phyloP scores from a whole-genome alignment of 2,329 filamentous ascomycete genomes.

The Pseudophaeomoniella oleicola region DNA sequence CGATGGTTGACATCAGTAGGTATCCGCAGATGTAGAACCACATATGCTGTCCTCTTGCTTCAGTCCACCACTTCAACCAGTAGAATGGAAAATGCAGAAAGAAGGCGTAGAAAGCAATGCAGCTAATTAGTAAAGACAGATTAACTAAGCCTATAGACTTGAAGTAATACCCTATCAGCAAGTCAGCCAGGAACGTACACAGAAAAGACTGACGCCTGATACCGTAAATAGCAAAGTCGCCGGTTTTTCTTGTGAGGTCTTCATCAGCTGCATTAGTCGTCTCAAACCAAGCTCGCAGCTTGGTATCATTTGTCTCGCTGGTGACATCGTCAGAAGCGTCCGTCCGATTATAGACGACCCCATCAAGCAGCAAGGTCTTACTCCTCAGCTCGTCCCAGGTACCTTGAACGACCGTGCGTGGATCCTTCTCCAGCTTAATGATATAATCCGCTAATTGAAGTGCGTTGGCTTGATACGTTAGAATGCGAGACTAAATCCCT shows the following conservation, averaged over 20 bases:
- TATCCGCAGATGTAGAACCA: constrained; percentile 23
- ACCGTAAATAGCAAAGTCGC: constrained; percentile 20
- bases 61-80: constrained; percentile 36
- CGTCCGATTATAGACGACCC: no score
- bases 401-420: constrained; percentile 26
- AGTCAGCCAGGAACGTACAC: background rate
- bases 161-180: constrained; percentile 1
- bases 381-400: background rate
- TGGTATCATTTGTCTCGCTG: no score
- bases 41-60: constrained; percentile 23
- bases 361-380: no score
- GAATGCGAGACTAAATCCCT: no score
- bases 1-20: constrained; percentile 20
- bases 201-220: no score
- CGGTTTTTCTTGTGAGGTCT: constrained; percentile 13
- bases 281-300: no score
- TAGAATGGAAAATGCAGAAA: constrained; percentile 15
- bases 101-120: background rate
- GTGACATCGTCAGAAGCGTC: no score
- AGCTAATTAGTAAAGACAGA: background rate
- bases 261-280: no score
- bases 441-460: constrained; percentile 28
- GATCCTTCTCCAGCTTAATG: constrained; percentile 21
- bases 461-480: no score
- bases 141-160: background rate